These are phyloP conservation scores for Chrysosphaeria jannelii DNA, from an alignment of 2,329 filamentous ascomycete genomes.

Conservation along the genomic window DNA sequence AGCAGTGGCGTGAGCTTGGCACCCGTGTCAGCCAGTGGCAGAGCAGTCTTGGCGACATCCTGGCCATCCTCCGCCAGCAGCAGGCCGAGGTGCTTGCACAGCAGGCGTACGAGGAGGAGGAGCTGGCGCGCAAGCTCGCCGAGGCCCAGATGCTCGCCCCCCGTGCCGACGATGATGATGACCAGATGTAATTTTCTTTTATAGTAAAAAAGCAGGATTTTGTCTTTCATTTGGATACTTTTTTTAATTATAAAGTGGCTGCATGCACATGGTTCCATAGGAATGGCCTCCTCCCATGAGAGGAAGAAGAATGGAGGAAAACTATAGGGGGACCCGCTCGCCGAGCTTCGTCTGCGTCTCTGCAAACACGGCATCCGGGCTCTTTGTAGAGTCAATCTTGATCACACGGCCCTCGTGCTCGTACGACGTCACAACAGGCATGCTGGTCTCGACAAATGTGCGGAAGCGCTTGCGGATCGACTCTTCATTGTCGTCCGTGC, in stretches of 20 bases:
- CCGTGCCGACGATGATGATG: slow-evolving; percentile 25
- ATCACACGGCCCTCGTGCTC: slow-evolving; percentile 48
- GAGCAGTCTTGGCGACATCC: slow-evolving; percentile 47
- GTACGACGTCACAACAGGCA: slow-evolving; percentile 83
- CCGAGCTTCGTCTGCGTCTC: slow-evolving; percentile 20
- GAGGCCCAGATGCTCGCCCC: slow-evolving; percentile 7
- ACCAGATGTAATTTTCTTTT: slow-evolving; percentile 6
- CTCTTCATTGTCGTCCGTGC: slow-evolving; percentile 80
- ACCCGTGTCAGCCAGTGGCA: slow-evolving; percentile 79
- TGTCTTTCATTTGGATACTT: no score
- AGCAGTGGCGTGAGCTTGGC: slow-evolving; percentile 91
- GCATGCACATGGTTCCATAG: no score
- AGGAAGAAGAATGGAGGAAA: neutral
- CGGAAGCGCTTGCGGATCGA: slow-evolving; percentile 90
- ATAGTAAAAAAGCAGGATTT: neutral
- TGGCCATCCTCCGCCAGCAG: slow-evolving; percentile 50
- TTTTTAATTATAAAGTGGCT: no score
- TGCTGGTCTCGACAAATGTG: slow-evolving; percentile 82
- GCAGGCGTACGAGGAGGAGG: slow-evolving; percentile 47
- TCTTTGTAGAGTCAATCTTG: slow-evolving; percentile 41
- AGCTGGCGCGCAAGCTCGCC: slow-evolving; percentile 30
- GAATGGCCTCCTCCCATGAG: no score
- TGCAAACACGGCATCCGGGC: slow-evolving; percentile 29
- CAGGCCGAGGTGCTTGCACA: slow-evolving; percentile 49
- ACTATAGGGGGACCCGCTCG: slow-evolving; percentile 16